phyloP scores from a whole-genome alignment of 352 stramenopile species.

The Phytophthora pseudosyringae region DNA sequence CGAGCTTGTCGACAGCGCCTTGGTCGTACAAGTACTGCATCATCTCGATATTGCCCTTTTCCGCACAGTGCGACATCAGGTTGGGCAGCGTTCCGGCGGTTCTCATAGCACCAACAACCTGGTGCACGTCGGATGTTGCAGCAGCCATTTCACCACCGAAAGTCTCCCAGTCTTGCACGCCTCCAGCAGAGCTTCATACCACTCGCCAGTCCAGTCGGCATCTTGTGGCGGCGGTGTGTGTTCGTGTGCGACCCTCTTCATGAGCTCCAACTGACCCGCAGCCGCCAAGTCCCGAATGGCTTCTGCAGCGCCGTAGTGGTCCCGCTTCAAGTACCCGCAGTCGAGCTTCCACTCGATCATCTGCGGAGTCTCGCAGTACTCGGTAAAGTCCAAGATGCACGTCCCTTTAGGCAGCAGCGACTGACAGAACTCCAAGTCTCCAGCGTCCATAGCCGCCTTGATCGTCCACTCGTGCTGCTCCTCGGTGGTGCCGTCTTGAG shows the following conservation, averaged over 20 bases:
- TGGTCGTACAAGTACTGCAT: constrained; percentile 10
- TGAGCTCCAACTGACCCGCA: neutral
- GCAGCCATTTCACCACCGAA: constrained; percentile 10
- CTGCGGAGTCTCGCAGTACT: neutral
- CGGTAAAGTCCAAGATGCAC: constrained; percentile 2
- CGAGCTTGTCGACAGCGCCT: neutral
- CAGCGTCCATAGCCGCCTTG: neutral
- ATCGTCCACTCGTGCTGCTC: neutral
- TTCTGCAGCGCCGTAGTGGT: neutral
- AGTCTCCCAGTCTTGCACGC: constrained; percentile 1
- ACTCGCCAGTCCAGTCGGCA: neutral
- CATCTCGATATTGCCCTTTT: neutral
- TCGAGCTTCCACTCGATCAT: constrained; percentile 7
- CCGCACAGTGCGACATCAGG: neutral
- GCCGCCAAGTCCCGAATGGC: constrained; percentile 1
- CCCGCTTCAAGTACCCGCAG: constrained; percentile 1
- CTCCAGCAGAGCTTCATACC: neutral
- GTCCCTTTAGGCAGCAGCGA: neutral
- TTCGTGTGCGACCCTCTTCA: neutral
- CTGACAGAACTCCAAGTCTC: neutral
- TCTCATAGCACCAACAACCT: neutral
- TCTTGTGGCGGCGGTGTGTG: neutral
- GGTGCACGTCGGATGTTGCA: constrained; percentile 12
- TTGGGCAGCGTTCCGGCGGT: neutral
- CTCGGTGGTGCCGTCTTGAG: neutral